These are phyloP conservation scores for Arabidopsis suecica DNA, from an alignment of 345 rosid species.

Conservation along the genomic window DNA sequence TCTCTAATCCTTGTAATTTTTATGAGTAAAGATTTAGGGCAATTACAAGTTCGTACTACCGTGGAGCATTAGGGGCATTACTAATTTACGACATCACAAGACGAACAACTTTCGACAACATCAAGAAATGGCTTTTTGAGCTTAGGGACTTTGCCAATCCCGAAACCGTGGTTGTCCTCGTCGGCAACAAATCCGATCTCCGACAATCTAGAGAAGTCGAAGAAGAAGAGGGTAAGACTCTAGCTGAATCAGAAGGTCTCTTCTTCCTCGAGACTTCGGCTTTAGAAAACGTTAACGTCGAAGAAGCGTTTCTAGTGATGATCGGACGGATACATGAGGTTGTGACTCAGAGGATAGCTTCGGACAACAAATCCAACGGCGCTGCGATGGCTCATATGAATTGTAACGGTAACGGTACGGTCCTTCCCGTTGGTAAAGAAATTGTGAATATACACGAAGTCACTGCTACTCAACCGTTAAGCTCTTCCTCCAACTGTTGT, in stretches of 20 bases:
- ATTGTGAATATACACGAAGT: conserved; percentile 66
- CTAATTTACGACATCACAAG: conserved; percentile 82
- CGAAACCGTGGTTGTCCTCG: conserved; percentile 74
- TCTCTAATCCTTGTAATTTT: neutral
- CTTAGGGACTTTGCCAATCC: conserved; percentile 64
- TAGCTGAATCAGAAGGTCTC: conserved; percentile 67
- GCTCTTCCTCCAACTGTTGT: conserved; percentile 53
- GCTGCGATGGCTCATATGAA: neutral
- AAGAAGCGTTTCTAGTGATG: conserved; percentile 77
- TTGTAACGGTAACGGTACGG: conserved; percentile 18
- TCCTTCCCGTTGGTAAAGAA: conserved; percentile 61
- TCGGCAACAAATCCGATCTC: conserved; percentile 80
- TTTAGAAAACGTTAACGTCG: conserved; percentile 69
- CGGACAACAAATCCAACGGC: conserved; percentile 57
- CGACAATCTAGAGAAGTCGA: conserved; percentile 58
- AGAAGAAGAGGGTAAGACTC: conserved; percentile 65
- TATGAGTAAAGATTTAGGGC: conserved; percentile 72
- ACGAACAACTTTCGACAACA: conserved; percentile 60
- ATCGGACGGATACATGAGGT: conserved; percentile 64
- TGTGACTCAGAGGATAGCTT: conserved; percentile 53
- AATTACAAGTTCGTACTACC: conserved; percentile 86
- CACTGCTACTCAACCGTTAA: conserved; percentile 63
- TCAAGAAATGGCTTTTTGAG: conserved; percentile 80
- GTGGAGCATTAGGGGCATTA: conserved; percentile 87
- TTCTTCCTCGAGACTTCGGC: conserved; percentile 91